Conservation (phyloP, 1,284 basidiomycete genomes). For the Wallemia hederae region DNA sequence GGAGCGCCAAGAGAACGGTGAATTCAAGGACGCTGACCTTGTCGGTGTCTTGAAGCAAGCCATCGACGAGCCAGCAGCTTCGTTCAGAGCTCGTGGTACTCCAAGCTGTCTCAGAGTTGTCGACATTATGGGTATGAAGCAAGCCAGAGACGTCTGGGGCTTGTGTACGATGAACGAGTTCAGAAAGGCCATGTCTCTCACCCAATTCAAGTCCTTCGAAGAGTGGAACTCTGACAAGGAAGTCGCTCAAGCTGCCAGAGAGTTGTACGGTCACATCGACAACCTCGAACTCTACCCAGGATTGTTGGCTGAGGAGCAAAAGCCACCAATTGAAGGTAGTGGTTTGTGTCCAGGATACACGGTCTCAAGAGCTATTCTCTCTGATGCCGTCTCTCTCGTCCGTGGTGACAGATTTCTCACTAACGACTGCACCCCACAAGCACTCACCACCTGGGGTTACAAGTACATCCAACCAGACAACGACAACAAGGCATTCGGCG, state of each 20-base stretch:
- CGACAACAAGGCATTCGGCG: constrained; percentile 16
- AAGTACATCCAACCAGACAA: constrained; percentile 5
- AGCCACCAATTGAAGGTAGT: constrained; percentile 41
- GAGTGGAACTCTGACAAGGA: constrained; percentile 57
- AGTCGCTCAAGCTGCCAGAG: constrained; percentile 41
- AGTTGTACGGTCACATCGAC: constrained; percentile 43
- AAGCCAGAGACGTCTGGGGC: constrained; percentile 34
- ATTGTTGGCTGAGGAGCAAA: constrained; percentile 31
- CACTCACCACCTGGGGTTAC: constrained; percentile 26
- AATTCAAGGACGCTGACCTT: constrained; percentile 39
- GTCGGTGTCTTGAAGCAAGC: constrained; percentile 36
- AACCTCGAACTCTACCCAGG: constrained; percentile 40
- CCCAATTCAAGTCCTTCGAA: constrained; percentile 31
- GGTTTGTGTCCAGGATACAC: constrained; percentile 65
- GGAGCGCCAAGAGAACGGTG: constrained; percentile 29
- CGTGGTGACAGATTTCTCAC: constrained; percentile 60
- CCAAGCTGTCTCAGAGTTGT: constrained; percentile 42
- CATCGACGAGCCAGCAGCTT: constrained; percentile 38
- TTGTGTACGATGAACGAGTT: constrained; percentile 64
- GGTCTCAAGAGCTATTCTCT: constrained; percentile 54
- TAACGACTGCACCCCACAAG: constrained; percentile 43
- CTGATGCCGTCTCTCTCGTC: constrained; percentile 57
- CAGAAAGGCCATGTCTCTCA: constrained; percentile 26
- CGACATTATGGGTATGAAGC: constrained; percentile 53
- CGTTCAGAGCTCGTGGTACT: constrained; percentile 48